Conservation (phyloP, 768 basidiomycete genomes). For the Hirschioporus abietinus region DNA sequence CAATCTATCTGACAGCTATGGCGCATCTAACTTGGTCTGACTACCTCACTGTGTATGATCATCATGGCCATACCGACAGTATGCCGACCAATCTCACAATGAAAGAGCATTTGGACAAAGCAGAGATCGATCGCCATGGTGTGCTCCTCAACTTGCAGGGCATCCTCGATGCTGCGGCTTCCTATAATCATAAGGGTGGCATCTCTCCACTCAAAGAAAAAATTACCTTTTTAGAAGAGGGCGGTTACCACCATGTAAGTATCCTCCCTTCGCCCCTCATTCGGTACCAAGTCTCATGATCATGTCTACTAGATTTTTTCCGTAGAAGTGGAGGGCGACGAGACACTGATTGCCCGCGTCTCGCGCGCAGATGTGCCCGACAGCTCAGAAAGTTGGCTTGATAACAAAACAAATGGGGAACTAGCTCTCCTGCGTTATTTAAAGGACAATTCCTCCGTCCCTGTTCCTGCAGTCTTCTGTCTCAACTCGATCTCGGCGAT, state of each 20-base stretch:
- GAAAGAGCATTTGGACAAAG: neutral
- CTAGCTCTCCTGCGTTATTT: neutral
- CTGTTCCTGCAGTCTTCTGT: neutral
- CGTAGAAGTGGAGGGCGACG: neutral
- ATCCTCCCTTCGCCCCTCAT: neutral
- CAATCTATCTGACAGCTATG: neutral
- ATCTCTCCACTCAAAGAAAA: neutral
- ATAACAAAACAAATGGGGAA: neutral
- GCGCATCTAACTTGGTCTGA: neutral
- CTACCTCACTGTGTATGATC: neutral
- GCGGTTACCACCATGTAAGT: neutral
- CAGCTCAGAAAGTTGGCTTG: neutral
- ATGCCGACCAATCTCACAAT: neutral
- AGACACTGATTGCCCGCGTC: neutral
- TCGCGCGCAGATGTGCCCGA: neutral
- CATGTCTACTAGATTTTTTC: neutral
- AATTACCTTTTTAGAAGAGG: neutral
- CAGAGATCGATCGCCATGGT: neutral
- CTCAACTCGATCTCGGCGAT: neutral
- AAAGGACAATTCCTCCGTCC: neutral
- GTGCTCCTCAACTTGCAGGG: neutral
- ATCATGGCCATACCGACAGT: neutral
- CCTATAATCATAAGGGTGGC: neutral
- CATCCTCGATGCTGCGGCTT: neutral
- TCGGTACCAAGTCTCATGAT: neutral